phyloP scores from a whole-genome alignment of 306 rosid genomes.

The Quercus glauca region DNA sequence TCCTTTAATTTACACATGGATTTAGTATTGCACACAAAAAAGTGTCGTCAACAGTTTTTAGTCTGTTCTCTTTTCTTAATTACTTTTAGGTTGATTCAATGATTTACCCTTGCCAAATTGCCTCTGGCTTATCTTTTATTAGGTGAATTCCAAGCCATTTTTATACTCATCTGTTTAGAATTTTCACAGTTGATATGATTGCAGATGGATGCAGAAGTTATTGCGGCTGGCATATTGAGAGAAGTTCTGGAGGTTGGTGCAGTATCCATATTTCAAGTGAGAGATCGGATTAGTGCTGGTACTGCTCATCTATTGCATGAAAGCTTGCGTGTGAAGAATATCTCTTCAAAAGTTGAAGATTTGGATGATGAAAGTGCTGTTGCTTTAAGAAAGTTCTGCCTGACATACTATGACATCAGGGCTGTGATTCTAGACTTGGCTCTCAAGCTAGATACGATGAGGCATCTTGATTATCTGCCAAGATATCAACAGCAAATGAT shows the following conservation, averaged over 20 bases:
- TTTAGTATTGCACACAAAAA: too few relatives aligned
- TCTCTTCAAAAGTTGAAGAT: constrained; percentile 47
- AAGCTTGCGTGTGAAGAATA: constrained; percentile 57
- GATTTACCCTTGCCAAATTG: too few relatives aligned
- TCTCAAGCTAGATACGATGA: constrained; percentile 71
- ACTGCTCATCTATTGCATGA: constrained; percentile 79
- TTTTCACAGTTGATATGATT: constrained; percentile 7
- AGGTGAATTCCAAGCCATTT: too few relatives aligned
- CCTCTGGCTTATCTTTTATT: too few relatives aligned
- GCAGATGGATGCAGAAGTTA: constrained; percentile 93
- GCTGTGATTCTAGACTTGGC: constrained; percentile 82
- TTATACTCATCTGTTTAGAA: too few relatives aligned
- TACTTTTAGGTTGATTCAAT: too few relatives aligned
- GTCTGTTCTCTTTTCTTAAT: too few relatives aligned
- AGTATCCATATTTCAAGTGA: constrained; percentile 42
- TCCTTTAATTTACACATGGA: too few relatives aligned
- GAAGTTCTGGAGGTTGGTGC: constrained; percentile 55
- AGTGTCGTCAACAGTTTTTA: too few relatives aligned
- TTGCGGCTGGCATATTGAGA: constrained; percentile 75
- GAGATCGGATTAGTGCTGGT: constrained; percentile 54
- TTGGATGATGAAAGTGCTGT: constrained; percentile 70
- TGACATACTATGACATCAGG: constrained; percentile 72
- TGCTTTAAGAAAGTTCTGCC: constrained; percentile 74
- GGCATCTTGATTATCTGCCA: constrained; percentile 67
- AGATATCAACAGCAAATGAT: constrained; percentile 71